These are phyloP conservation scores for Datisca glomerata DNA, from an alignment of 306 rosid genomes.

Conservation along the genomic window DNA sequence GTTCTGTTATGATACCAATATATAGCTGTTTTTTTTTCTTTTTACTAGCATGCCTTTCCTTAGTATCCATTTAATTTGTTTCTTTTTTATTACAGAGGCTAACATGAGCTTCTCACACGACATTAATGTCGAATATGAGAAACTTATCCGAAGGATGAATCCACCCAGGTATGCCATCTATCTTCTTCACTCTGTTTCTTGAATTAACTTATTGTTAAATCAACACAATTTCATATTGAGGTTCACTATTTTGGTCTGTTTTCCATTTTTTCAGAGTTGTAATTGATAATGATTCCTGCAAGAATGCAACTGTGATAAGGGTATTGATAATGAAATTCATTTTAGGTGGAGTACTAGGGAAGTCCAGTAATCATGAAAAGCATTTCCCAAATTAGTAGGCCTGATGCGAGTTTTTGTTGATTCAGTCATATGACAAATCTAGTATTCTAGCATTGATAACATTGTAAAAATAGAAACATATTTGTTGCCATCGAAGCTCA, in stretches of 20 bases:
- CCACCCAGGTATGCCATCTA: conserved; percentile 50
- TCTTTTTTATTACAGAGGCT: conserved; percentile 30
- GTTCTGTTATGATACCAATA: no score
- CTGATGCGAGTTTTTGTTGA: no score
- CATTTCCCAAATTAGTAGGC: not conserved
- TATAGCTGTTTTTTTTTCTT: not conserved
- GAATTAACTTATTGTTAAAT: conserved; percentile 4
- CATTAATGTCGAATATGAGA: conserved; percentile 85
- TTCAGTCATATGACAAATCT: no score
- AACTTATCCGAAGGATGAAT: conserved; percentile 82
- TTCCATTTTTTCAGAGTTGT: conserved; percentile 44
- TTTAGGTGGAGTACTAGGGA: no score
- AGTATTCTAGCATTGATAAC: not conserved
- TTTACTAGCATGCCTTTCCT: not conserved
- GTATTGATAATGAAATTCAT: no score
- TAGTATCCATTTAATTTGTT: not conserved
- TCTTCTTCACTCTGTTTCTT: conserved; percentile 2
- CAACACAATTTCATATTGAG: not conserved
- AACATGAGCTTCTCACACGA: conserved; percentile 67
- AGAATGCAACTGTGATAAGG: conserved; percentile 56
- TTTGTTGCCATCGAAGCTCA: conserved; percentile 19
- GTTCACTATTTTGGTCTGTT: conserved; percentile 23
- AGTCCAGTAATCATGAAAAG: no score
- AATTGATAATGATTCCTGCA: conserved; percentile 50
- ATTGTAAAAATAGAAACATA: no score